Base-by-base conservation (phyloP, 768 basidiomycete genomes). In the Antrodiella citrinella region DNA sequence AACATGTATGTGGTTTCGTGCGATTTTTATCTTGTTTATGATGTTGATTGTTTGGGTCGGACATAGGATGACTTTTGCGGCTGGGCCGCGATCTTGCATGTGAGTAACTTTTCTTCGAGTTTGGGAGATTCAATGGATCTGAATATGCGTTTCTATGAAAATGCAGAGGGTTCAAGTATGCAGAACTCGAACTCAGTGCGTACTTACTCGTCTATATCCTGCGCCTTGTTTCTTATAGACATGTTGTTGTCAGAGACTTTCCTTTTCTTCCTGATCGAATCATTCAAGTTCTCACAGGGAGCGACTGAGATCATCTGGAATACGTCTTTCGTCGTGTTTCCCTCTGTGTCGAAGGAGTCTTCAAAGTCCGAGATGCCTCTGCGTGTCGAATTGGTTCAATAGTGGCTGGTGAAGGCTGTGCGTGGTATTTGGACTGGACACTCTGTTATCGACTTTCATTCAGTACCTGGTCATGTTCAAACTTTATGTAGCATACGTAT, bases 61-160 rank as follows among this genome's bases (percentile, higher is more conserved):
- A n/a, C 24, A 3, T 26, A 56, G 55, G 26, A 50, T 56, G 55
- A 56, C 55, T 7, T 56, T 56, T 47, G 26, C 46, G 3, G 54
- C 50, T 15, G 54, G 54, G 2, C 50, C 49, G 18, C 9, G 54
- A 20, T 22, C 54, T 12, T 55, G 54, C 54, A 55, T 55, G 54
- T 55, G 25, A 52, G 54, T 44, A 7, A 24, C 19, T 46, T 19
- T 43, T 15, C 30, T 35, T 35, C n/a, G n/a, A n/a, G n/a, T n/a
- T n/a, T n/a, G n/a, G n/a, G n/a, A n/a, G n/a, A n/a, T n/a, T n/a
- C n/a, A n/a, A n/a, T n/a, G n/a, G n/a, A n/a, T n/a, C n/a, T n/a
- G n/a, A n/a, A n/a, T n/a, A n/a, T n/a, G n/a, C n/a, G n/a, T n/a
- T n/a, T n/a, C n/a, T n/a, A n/a, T n/a, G n/a, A n/a, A n/a, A n/a